Base-by-base conservation (phyloP, 768 basidiomycete species). In the Podaxis sp. region DNA sequence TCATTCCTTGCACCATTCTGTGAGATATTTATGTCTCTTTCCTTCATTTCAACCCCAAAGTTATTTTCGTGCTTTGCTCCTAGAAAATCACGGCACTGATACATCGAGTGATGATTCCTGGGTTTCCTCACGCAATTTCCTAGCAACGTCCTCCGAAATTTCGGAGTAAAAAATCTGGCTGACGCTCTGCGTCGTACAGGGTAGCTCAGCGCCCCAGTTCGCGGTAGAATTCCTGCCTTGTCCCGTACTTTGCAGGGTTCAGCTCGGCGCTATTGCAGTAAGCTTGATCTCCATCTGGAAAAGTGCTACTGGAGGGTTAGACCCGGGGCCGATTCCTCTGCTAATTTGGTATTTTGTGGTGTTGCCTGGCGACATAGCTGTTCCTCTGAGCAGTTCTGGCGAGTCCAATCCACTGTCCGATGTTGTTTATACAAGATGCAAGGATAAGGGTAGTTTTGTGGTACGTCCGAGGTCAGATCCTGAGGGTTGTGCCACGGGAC, bases 1-100 rank as follows among this genome's bases (percentile, higher is more conserved):
- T 82, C 66, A 64, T 81, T 13, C 82, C 82, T n/a, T 81, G 80
- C 65, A 78, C 80, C 55, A 56, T 82, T 24, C 71, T 81, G 82
- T 82, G 58, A 62, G 80, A n/a, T 73, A 26, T 17, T 54, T n/a
- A 2, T 26, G 37, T 20, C 44, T 33, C 33, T 33, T 33, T 33
- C 33, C 8, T 46, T 46, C 44, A 17, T 17, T 20, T 46, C 10
- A 46, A 46, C 44, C 44, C 44, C 44, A 22, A 10, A 46, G 44
- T 8, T 46, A 10, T 20, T 46, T 46, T 46, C 20, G 7, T 20
- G 20, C n/a, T 20, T 41, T 17, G 20, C 10, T 5, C 44, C 15
- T 17, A 6, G 15, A n/a, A 15, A 20, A 46, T n/a, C 20, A 46
- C 17, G 7, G 44, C 44, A 46, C 17, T 7, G 44, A 33, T 17